Conservation (phyloP, 1,284 basidiomycete species). For the Irpex lacteus region DNA sequence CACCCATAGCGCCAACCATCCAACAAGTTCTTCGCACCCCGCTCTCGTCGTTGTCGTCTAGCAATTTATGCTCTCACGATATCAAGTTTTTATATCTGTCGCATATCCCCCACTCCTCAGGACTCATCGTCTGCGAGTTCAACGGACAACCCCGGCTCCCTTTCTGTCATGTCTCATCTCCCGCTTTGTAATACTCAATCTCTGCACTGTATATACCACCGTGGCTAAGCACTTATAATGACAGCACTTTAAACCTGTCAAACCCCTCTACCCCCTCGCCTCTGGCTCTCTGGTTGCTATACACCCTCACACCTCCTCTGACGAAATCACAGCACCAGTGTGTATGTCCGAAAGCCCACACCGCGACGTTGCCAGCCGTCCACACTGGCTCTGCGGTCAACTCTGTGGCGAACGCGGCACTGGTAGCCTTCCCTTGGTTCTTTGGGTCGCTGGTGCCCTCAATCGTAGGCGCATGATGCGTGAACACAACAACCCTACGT, state of each 20-base stretch:
- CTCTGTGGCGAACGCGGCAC: slow-evolving; percentile 36
- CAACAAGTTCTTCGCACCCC: not conserved
- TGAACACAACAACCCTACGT: slow-evolving; percentile 34
- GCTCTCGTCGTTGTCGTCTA: not conserved
- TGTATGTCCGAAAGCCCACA: not conserved
- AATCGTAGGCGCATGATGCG: slow-evolving; percentile 38
- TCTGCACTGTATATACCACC: too few species aligned
- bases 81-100: not conserved
- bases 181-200: too few species aligned
- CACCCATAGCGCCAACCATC: too few species aligned
- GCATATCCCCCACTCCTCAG: not conserved
- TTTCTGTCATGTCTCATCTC: too few species aligned
- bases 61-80: not conserved
- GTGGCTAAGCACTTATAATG: not conserved
- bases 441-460: slow-evolving; percentile 32
- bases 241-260: not conserved
- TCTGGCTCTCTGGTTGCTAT: slow-evolving; percentile 36
- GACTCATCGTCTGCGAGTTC: not conserved
- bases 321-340: not conserved
- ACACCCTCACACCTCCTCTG: slow-evolving; percentile 27
- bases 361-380: slow-evolving; percentile 21
- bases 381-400: slow-evolving; percentile 28
- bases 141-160: not conserved
- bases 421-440: slow-evolving; percentile 20
- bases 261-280: slow-evolving; percentile 18